Base-by-base conservation (phyloP, 345 rosid genomes). In the Eutrema japonicum region DNA sequence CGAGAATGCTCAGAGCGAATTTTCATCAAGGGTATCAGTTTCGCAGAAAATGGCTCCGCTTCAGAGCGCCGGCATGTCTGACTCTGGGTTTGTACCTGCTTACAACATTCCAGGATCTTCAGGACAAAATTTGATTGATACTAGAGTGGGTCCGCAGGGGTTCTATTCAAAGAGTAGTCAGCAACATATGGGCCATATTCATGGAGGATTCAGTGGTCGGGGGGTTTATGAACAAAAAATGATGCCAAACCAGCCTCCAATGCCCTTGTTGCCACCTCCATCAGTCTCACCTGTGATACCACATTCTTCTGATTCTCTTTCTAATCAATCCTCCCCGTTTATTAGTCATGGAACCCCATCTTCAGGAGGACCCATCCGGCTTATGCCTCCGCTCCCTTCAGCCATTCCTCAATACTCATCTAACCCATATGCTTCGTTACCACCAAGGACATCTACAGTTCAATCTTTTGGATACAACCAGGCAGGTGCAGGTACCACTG, bases 251-350 rank as follows among this genome's bases (percentile, higher is more conserved):
- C 97, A 90, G 75, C 99, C 98, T 63, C 96, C 99, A 74, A 83
- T 95, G 79, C 96, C 99, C 74, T 89, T 89, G 33, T 83, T 88
- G 85, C 97, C 96, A 6, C 97, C 96, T 36, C 96, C 97, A 64
- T 61, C 84, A 59, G 66, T 85, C 54, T 79, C 84, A 14, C 85
- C 84, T 49, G 82, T 75, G 66, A 73, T 86, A 16, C 78, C 85
- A 71, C 94, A 81, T 82, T 73, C 77, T 68, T 80, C 87, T 16
- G 91, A 90, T 69, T 65, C 81, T 68, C 72, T 65, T 52, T 76
- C 83, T 6, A 66, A 66, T 76, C 86, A 79, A 50, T 82, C 87
- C 55, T 82, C 92, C 33, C 83, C 84, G 45, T 89, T 76, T 77
- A 55, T 83, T 14, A 82, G 76, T 66, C 77, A 76, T 49, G 77